These are phyloP conservation scores for Meyerozyma guilliermondii DNA, from an alignment of 1,139 yeast genomes.

Conservation along the genomic window DNA sequence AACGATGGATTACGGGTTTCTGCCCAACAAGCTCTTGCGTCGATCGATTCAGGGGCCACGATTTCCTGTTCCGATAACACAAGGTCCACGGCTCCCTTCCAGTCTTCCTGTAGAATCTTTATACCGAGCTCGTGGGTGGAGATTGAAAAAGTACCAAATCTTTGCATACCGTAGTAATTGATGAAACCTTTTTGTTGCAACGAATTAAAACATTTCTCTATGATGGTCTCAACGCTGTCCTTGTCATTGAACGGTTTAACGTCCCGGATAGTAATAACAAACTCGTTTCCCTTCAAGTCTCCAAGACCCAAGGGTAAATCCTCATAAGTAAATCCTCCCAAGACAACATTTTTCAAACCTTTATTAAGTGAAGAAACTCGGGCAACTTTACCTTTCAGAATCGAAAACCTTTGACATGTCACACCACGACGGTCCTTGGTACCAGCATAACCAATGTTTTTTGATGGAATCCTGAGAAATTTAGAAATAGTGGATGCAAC, in stretches of 20 bases:
- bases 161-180: constrained; percentile 94
- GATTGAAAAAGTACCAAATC: constrained; percentile 92
- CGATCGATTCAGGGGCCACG: constrained; percentile 76
- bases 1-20: constrained; percentile 60
- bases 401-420: constrained; percentile 79
- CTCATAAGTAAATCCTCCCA: constrained; percentile 75
- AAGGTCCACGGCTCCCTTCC: constrained; percentile 75
- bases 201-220: constrained; percentile 52
- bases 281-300: constrained; percentile 83
- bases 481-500: constrained; percentile 73
- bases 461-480: constrained; percentile 67
- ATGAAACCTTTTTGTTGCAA: constrained; percentile 71
- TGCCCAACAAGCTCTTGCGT: constrained; percentile 79
- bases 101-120: constrained; percentile 62
- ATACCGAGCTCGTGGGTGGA: constrained; percentile 88
- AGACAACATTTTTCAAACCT: constrained; percentile 63
- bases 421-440: constrained; percentile 96
- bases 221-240: constrained; percentile 34
- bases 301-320: constrained; percentile 68
- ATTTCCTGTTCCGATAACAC: constrained; percentile 81
- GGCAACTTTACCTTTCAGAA: constrained; percentile 69
- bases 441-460: constrained; percentile 77
- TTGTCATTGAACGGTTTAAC: constrained; percentile 34
- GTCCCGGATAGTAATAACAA: constrained; percentile 76
- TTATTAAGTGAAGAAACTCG: constrained; percentile 73